These are phyloP conservation scores for Kodamaea hsintzibuensis DNA, from an alignment of 805 yeast genomes.

Conservation along the genomic window DNA sequence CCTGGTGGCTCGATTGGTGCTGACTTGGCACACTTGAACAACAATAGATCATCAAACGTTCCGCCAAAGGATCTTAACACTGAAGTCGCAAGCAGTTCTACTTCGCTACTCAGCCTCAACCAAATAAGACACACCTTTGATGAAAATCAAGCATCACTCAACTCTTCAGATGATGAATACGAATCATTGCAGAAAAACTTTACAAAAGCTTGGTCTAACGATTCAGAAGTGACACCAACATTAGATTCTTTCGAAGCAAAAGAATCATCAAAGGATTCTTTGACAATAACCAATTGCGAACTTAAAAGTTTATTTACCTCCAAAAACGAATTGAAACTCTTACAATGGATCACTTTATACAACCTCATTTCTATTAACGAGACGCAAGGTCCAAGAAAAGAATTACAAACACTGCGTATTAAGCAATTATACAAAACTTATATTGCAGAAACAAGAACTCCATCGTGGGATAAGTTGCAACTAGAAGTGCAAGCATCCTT, in stretches of 20 bases:
- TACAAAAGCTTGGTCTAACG: neutral
- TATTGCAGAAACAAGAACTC: neutral
- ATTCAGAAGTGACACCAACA: neutral
- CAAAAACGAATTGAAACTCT: constrained; percentile 37
- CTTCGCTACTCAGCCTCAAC: constrained; percentile 14
- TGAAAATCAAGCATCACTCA: constrained; percentile 10
- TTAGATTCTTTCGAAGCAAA: neutral
- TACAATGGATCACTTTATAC: constrained; percentile 34
- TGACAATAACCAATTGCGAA: neutral
- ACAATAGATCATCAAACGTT: constrained; percentile 20
- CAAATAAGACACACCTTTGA: constrained; percentile 11
- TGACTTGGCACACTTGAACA: constrained; percentile 37
- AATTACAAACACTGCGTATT: constrained; percentile 4
- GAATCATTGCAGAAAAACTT: neutral
- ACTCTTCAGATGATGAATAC: constrained; percentile 24
- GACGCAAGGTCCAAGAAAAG: neutral
- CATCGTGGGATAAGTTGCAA: constrained; percentile 2
- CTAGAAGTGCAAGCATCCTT: neutral
- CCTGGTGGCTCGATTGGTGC: constrained; percentile 92
- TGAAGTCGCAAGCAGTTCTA: constrained; percentile 4
- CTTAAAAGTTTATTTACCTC: constrained; percentile 7
- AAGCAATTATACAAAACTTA: constrained; percentile 12
- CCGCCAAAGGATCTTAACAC: neutral
- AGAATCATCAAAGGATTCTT: neutral
- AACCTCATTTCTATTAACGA: constrained; percentile 28